Conservation (phyloP, 2,329 filamentous ascomycete genomes). For the Tolypocladium ophioglossoides region DNA sequence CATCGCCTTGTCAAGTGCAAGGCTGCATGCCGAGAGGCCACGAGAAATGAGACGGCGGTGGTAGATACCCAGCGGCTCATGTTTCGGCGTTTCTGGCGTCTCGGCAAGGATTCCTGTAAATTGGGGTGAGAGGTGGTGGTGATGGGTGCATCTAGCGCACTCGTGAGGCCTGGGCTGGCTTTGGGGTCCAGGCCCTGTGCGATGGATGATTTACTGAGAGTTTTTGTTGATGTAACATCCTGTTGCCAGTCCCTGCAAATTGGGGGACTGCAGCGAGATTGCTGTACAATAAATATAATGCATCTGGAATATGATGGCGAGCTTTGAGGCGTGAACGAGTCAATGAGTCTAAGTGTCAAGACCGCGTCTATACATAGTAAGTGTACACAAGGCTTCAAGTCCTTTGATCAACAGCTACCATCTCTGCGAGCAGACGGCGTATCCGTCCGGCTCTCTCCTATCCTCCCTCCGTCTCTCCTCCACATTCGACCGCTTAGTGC, state of each 20-base stretch:
- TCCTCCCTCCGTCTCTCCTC: neutral
- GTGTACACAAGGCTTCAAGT: constrained; percentile 6
- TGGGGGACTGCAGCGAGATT: neutral
- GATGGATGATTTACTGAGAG: neutral
- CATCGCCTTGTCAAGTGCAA: neutral
- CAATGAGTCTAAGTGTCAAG: constrained; percentile 6
- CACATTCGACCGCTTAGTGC: constrained; percentile 23
- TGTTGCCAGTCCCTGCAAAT: neutral
- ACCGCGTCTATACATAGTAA: constrained; percentile 6
- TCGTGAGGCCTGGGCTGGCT: neutral
- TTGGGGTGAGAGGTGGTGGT: constrained; percentile 1
- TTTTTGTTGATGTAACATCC: neutral
- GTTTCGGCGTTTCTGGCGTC: constrained; percentile 17
- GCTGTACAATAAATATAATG: constrained; percentile 5
- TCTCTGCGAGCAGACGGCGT: neutral
- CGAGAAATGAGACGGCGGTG: constrained; percentile 9
- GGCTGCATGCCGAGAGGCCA: constrained; percentile 4
- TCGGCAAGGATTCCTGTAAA: constrained; percentile 11
- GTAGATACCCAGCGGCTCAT: constrained; percentile 11
- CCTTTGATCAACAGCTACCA: neutral
- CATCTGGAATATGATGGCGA: constrained; percentile 4
- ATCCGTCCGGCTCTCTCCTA: neutral
- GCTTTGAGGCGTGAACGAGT: constrained; percentile 4
- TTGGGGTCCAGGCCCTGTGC: neutral
- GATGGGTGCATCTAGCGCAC: neutral